Evolutionary conservation across 306 rosid species (phyloP).

Genomic region (Quercus variabilis): DNA sequence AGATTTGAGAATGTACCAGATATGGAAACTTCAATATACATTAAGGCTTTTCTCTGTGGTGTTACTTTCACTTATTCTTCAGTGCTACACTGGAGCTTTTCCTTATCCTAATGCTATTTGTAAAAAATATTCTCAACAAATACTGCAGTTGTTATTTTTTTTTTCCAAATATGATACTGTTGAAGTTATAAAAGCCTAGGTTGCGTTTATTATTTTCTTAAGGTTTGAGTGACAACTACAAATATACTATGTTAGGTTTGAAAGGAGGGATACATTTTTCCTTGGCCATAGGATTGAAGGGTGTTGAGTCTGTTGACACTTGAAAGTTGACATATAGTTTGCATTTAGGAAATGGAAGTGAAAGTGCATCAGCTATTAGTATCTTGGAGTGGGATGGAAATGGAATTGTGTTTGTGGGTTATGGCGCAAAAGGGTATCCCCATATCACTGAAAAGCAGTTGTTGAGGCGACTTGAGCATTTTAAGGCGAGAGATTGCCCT

Average conservation of each 20-base stretch:
- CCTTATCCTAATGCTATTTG: background rate
- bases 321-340: no score
- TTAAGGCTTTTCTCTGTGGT: background rate
- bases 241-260: background rate
- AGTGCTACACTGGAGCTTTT: background rate
- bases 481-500: no score
- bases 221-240: background rate
- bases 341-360: no score
- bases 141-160: background rate
- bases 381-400: no score
- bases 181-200: background rate
- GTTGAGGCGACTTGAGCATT: no score
- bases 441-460: no score
- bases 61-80: slow-evolving; percentile 4
- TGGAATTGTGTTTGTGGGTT: no score
- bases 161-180: background rate
- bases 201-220: background rate
- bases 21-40: background rate
- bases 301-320: no score
- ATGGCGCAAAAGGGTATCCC: no score
- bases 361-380: no score
- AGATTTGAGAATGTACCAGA: slow-evolving; percentile 16
- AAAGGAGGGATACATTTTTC: no score
- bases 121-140: background rate
- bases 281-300: no score